Evolutionary conservation across 2,329 filamentous ascomycete species (phyloP).

Genomic region (Aspergillus caelatus): DNA sequence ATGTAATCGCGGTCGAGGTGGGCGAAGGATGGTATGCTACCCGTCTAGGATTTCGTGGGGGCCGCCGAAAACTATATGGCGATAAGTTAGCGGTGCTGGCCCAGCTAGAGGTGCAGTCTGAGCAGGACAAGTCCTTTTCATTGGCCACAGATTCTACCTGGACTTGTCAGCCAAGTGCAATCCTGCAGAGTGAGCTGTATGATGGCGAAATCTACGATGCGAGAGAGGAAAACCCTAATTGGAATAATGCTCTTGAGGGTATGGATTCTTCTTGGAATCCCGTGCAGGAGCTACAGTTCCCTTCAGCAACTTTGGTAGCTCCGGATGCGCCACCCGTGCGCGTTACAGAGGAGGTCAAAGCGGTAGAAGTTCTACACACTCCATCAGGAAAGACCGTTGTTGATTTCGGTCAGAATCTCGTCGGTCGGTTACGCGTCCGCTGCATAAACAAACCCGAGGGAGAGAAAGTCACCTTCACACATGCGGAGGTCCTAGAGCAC

Average conservation of each 20-base stretch:
- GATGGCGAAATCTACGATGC: slow-evolving; percentile 58
- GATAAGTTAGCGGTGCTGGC: slow-evolving; percentile 29
- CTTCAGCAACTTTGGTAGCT: slow-evolving; percentile 40
- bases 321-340: slow-evolving; percentile 52
- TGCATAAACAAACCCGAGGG: slow-evolving; percentile 15
- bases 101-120: slow-evolving; percentile 31
- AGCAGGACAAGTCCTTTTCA: slow-evolving; percentile 13
- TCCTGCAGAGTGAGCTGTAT: slow-evolving; percentile 49
- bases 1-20: slow-evolving; percentile 47
- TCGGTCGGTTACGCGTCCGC: slow-evolving; percentile 52
- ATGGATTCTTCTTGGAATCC: slow-evolving; percentile 25
- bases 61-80: slow-evolving; percentile 27
- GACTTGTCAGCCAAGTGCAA: slow-evolving; percentile 24
- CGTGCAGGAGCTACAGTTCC: slow-evolving; percentile 35
- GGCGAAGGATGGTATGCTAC: slow-evolving; percentile 55
- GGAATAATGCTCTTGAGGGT: slow-evolving; percentile 24
- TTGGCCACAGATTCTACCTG: slow-evolving; percentile 28
- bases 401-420: slow-evolving; percentile 63
- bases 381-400: slow-evolving; percentile 53
- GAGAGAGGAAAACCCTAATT: slow-evolving; percentile 30
- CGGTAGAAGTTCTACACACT: slow-evolving; percentile 32
- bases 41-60: slow-evolving; percentile 34
- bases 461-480: slow-evolving; percentile 41
- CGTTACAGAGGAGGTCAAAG: slow-evolving; percentile 32
- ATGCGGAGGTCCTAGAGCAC: slow-evolving; percentile 60